Base-by-base conservation (phyloP, 768 basidiomycete genomes). In the Agrocybe pediades region DNA sequence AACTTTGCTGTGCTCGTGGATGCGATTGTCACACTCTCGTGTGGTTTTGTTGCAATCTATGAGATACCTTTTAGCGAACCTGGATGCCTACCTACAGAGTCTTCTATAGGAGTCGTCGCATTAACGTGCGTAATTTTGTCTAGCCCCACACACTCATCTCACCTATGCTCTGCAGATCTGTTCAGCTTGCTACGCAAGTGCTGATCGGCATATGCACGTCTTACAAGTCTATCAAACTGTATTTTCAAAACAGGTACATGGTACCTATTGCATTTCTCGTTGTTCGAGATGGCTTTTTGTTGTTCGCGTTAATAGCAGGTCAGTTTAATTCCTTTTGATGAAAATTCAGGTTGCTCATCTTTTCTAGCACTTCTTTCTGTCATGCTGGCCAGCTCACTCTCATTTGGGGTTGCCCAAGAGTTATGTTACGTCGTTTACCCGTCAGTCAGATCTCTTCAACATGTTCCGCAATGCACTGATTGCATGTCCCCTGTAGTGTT, bases 191-290 rank as follows among this genome's bases (percentile, higher is more conserved):
- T 15, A 54, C 55, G 16, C 59, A 60, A 27, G 9, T 50, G 2
- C 6, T 54, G 19, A 51, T 62, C 20, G 51, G 50, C 46, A 11
- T 27, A 17, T 26, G 56, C 29, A 59, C 57, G 2, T 51, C 51
- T 8, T 62, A 59, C 49, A 56, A 59, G 23, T 53, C 58, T 16
- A 21, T 59, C 5, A 36, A 20, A 41, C 41, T 55, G 4, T 52
- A 49, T 33, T 23, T 48, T 9, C 55, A 54, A 36, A 41, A 43
- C 45, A 57, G 60, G 3, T 62, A 57, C 42, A 54, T 56, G 15
- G 50, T 62, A 19, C 60, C 60, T 16, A 25, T 62, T 3, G 33
- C 59, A 24, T 51, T 55, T 17, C 48, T 62, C 11, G 41, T 62
- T 26, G 48, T 55, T 19, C 55, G 60, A 5, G 60, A 62, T 47